phyloP scores from a whole-genome alignment of 352 stramenopile genomes.

The Peronospora destructor region DNA sequence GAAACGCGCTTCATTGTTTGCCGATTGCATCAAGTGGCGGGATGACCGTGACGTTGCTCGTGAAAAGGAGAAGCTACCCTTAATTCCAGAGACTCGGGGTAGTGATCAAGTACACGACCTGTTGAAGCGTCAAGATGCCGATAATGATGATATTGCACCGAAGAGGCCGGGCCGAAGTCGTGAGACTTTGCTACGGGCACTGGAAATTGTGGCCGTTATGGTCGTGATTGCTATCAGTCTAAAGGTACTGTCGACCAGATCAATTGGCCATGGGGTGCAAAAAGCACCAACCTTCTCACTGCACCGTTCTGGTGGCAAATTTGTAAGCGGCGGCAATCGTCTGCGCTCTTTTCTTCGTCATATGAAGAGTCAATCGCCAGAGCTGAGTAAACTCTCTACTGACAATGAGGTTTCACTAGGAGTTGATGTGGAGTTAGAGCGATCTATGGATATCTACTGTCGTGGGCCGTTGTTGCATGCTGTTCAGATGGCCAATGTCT shows the following conservation, averaged over 20 bases:
- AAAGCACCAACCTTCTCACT: slow-evolving; percentile 18
- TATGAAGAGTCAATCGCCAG: slow-evolving; percentile 21
- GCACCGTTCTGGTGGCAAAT: slow-evolving; percentile 23
- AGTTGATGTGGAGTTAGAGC: slow-evolving; percentile 42
- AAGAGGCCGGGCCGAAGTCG: background rate
- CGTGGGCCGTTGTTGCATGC: slow-evolving; percentile 56
- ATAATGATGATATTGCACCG: background rate
- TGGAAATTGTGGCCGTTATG: slow-evolving; percentile 26
- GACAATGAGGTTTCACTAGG: slow-evolving; percentile 20
- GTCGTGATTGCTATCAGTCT: slow-evolving; percentile 12
- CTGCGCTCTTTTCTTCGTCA: slow-evolving; percentile 24
- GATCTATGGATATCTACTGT: slow-evolving; percentile 72
- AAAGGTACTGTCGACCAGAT: slow-evolving; percentile 16
- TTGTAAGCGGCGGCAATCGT: slow-evolving; percentile 22
- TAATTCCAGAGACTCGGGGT: slow-evolving; percentile 12
- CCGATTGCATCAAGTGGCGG: slow-evolving; percentile 17
- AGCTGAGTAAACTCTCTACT: slow-evolving; percentile 9
- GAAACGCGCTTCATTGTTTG: slow-evolving; percentile 12
- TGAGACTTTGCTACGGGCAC: slow-evolving; percentile 5
- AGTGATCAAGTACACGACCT: background rate
- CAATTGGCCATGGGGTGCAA: slow-evolving; percentile 5
- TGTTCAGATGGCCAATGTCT: slow-evolving; percentile 71
- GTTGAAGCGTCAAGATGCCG: slow-evolving; percentile 1
- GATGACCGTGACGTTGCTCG: slow-evolving; percentile 1
- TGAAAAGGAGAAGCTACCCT: slow-evolving; percentile 13